Evolutionary conservation across 2,329 filamentous ascomycete species (phyloP).

Genomic region (Pestalotiopsis sp.): DNA sequence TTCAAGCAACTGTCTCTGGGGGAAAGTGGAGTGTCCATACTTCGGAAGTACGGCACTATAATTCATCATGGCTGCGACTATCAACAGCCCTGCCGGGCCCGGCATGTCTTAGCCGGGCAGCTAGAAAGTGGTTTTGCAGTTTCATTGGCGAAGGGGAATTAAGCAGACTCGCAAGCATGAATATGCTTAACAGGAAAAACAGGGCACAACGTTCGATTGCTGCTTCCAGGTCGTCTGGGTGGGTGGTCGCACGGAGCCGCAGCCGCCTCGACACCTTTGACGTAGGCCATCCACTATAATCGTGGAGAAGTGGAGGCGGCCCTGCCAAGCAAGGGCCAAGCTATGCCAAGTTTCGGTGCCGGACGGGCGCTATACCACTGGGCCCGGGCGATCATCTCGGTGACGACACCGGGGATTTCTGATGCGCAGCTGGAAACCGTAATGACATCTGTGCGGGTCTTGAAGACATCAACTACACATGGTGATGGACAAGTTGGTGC

Average conservation of each 20-base stretch:
- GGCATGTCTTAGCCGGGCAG: not conserved
- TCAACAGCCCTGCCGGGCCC: not conserved
- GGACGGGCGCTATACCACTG: not conserved
- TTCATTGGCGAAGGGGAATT: not conserved
- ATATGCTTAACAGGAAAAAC: not conserved
- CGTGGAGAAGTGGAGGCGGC: conserved; percentile 2
- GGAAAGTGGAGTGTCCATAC: not conserved
- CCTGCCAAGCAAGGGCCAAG: not conserved
- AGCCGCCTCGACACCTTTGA: conserved; percentile 2
- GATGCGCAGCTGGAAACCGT: not conserved
- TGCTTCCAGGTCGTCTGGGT: not conserved
- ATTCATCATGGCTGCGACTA: not conserved
- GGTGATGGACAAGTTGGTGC: not conserved
- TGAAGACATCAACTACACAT: not conserved
- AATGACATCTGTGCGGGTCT: not conserved
- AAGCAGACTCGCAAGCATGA: not conserved
- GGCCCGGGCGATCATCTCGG: not conserved
- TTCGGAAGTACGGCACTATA: not conserved
- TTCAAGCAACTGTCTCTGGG: not conserved
- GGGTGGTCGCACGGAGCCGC: not conserved
- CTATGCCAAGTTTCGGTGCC: not conserved
- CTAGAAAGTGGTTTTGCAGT: not conserved
- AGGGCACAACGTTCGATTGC: not conserved
- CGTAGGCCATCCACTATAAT: conserved; percentile 1
- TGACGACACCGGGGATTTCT: not conserved